Conservation (phyloP, 495 filamentous ascomycete species). For the Stereocaulon alpinum region DNA sequence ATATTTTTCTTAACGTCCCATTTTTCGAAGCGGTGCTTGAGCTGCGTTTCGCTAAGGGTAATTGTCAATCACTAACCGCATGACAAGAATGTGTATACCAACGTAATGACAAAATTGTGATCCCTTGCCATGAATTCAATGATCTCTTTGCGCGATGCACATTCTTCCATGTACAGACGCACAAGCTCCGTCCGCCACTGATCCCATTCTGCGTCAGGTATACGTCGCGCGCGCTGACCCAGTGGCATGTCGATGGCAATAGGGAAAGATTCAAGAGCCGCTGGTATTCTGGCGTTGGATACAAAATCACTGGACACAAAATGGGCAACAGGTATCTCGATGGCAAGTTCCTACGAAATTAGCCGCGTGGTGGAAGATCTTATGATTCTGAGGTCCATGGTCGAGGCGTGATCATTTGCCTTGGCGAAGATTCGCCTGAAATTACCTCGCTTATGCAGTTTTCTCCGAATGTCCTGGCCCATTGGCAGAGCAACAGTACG, state of each 20-base stretch:
- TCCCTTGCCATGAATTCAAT: not conserved
- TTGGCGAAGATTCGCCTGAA: not conserved
- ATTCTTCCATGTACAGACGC: not conserved
- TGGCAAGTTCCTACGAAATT: no score
- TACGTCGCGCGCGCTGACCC: not conserved
- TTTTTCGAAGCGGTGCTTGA: conserved; percentile 5
- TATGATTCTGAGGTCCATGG: no score
- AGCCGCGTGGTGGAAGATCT: no score
- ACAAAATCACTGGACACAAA: no score
- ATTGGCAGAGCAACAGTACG: not conserved
- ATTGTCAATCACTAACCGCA: not conserved
- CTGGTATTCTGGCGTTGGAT: no score
- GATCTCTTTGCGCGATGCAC: not conserved
- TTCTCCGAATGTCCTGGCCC: no score
- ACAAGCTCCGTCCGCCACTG: not conserved
- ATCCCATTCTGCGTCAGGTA: not conserved
- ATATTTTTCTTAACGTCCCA: conserved; percentile 6
- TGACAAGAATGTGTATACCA: no score
- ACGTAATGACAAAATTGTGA: not conserved
- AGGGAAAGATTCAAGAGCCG: no score
- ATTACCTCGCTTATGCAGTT: not conserved
- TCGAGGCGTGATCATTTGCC: no score
- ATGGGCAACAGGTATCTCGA: no score
- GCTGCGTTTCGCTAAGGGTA: conserved; percentile 1
- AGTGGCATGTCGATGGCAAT: no score